A percentile compares a stretch with the other conserved stretches of the same genome.
phyloP scores from a whole-genome alignment of 768 basidiomycete species.

The Termitomyces sp. region DNA sequence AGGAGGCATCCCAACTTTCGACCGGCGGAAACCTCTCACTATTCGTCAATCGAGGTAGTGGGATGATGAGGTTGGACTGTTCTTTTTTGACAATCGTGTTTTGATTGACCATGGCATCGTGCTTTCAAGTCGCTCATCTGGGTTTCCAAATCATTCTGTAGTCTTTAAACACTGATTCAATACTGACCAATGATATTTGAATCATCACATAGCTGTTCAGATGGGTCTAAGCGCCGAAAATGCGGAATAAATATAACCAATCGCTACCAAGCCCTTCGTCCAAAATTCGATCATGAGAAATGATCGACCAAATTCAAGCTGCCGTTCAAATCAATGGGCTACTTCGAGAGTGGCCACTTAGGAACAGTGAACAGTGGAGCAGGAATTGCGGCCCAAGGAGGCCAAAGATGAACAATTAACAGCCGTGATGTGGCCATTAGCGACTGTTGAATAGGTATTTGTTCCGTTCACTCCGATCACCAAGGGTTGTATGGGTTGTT shows the following conservation, averaged over 20 bases:
- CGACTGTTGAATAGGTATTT: too few species aligned
- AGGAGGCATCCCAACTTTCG: not conserved
- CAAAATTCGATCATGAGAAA: not conserved
- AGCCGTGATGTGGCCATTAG: too few species aligned
- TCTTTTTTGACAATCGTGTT: not conserved
- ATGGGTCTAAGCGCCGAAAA: not conserved
- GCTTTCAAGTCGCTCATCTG: not conserved
- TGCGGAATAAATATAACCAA: not conserved
- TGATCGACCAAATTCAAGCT: not conserved
- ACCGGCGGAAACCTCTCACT: not conserved
- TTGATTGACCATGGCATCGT: not conserved
- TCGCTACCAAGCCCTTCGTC: not conserved
- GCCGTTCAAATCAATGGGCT: too few species aligned
- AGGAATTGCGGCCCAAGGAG: too few species aligned
- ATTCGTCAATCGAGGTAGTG: conserved; percentile 1
- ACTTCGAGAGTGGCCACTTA: too few species aligned
- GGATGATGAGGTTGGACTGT: not conserved
- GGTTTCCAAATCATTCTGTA: not conserved
- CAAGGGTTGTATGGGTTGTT: too few species aligned
- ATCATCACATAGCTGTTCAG: not conserved
- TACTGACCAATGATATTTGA: not conserved
- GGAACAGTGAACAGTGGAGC: too few species aligned
- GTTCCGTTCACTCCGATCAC: too few species aligned
- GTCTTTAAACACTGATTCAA: not conserved
- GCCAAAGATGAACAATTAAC: too few species aligned